Evolutionary conservation across 208 protist genomes (phyloP), one percentile per base, ranked within the genome.

Genomic region (Leishmania major): DNA sequence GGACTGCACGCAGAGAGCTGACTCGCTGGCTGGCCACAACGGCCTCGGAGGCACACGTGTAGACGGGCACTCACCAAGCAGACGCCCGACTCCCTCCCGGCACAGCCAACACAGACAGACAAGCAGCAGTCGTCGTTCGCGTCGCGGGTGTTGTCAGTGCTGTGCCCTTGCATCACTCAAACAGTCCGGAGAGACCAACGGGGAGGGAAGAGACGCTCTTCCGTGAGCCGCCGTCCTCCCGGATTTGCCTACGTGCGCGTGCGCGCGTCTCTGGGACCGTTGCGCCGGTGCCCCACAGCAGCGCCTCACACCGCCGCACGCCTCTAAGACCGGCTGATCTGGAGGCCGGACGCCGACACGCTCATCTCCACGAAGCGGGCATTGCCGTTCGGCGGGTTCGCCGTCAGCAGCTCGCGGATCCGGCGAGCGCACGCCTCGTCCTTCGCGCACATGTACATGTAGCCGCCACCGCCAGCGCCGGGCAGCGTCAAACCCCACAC

Each of bases 391-490:
- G 87, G 87, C 55, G 88, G 88, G 73, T 84, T 71, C 53, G 40
- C 74, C 43, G 75, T 88, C 59, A 91, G 76, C 37, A 88, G 70
- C 51, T 80, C 77, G n/a, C 87, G 84, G 22, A 95, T 88, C 45
- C 64, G 71, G 35, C 77, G 84, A 37, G 88, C 87, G 47, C 79
- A 83, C 62, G 74, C 71, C 70, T 85, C 78, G 43, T 91, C 84
- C 78, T 91, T 96, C 22, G 92, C 87, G 25, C 92, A 82, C 73
- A 94, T 87, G 80, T 90, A 90, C 64, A 96, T 73, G 81, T 92
- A 96, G 37, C 92, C 92, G 4, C 90, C 92, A 40, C 92, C 92
- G 47, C 90, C 92, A n/a, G 92, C 90, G 1, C 92, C 91, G 1
- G 88, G 75, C 66, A 96, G 84, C 70, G 86, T 84, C 28, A 87